Conservation (phyloP, 352 stramenopile species). For the Vaucheria bursata region DNA sequence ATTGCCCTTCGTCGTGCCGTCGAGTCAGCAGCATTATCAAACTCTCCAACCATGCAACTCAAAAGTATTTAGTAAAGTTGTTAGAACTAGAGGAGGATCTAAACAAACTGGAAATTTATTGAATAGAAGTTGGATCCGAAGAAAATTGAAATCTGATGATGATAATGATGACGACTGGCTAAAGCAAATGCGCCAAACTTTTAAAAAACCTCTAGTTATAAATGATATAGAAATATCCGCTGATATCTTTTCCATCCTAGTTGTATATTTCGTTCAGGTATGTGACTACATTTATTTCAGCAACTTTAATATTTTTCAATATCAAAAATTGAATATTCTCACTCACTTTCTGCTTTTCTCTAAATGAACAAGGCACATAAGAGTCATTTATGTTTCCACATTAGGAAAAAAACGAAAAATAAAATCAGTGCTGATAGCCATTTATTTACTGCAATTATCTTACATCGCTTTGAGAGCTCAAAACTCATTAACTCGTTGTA, state of each 20-base stretch:
- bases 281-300: background rate
- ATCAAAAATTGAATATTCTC: too few relatives aligned
- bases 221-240: constrained; percentile 35
- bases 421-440: too few relatives aligned
- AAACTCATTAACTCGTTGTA: too few relatives aligned
- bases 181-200: background rate
- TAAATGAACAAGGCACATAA: too few relatives aligned
- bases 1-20: too few relatives aligned
- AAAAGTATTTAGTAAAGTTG: background rate
- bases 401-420: too few relatives aligned
- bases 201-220: background rate
- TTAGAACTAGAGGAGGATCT: constrained; percentile 3
- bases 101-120: background rate
- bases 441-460: too few relatives aligned
- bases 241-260: constrained; percentile 46
- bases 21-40: background rate
- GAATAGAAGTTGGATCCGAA: background rate
- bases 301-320: too few relatives aligned
- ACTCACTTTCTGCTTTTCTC: too few relatives aligned
- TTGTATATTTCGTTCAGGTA: constrained; percentile 49
- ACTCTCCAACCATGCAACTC: background rate
- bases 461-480: too few relatives aligned
- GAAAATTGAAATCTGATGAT: background rate
- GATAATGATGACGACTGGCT: background rate
- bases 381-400: too few relatives aligned